Percentiles rank a stretch among this genome's conserved stretches.
phyloP scores from a whole-genome alignment of 148 eudicot species.

The Vaccinium macrocarpon region DNA sequence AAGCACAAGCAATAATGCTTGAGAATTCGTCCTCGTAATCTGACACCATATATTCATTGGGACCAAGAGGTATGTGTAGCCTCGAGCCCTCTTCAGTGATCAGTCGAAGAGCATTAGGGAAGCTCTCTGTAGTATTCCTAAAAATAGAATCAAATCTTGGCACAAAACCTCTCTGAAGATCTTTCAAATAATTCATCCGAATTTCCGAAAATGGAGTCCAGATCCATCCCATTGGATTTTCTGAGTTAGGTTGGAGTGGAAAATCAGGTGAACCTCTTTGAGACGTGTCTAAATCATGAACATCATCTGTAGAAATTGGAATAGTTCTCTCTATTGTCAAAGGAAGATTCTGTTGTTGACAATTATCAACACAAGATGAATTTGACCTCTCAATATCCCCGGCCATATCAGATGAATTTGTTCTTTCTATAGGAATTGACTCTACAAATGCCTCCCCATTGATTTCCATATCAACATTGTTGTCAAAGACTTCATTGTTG shows the following conservation, averaged over 20 bases:
- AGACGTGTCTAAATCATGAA: constrained; percentile 21
- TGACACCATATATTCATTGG: constrained; percentile 55
- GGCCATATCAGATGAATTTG: constrained; percentile 16
- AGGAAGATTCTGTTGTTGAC: constrained; percentile 27
- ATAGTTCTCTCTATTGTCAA: constrained; percentile 28
- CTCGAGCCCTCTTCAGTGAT: constrained; percentile 68
- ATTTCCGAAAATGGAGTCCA: constrained; percentile 67
- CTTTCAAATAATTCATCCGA: constrained; percentile 49
- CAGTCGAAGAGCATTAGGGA: constrained; percentile 44
- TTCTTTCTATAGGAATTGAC: constrained; percentile 31
- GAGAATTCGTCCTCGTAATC: constrained; percentile 88
- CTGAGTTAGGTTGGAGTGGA: constrained; percentile 25
- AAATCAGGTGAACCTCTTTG: constrained; percentile 20
- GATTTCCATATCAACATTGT: constrained; percentile 19
- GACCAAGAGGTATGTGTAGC: constrained; percentile 69
- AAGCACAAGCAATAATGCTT: constrained; percentile 80
- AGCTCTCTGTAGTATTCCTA: constrained; percentile 34
- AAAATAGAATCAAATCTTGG: constrained; percentile 43
- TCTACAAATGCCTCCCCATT: constrained; percentile 29
- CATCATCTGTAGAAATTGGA: constrained; percentile 26
- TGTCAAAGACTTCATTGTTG: constrained; percentile 19
- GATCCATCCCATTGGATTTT: constrained; percentile 39
- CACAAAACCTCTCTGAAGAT: constrained; percentile 41
- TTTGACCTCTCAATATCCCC: constrained; percentile 19
- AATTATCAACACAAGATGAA: constrained; percentile 18